Evolutionary conservation across 2,329 filamentous ascomycete genomes (phyloP).

Genomic region (Verruconis gallopava): DNA sequence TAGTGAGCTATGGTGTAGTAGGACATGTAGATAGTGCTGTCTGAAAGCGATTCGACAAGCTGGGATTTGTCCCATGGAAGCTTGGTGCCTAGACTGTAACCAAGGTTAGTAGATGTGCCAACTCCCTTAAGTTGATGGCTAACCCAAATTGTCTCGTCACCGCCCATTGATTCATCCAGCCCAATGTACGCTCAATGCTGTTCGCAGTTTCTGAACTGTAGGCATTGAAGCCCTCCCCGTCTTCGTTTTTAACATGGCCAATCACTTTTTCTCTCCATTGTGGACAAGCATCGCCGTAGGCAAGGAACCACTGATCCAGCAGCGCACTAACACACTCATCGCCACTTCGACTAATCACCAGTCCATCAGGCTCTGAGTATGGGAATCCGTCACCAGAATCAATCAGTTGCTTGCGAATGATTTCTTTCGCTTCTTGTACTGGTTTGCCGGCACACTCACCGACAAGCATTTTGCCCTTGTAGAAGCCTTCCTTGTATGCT

Average conservation of each 20-base stretch:
- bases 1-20: conserved; percentile 49
- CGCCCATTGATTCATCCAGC: conserved; percentile 94
- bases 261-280: conserved; percentile 69
- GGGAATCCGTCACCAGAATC: conserved; percentile 69
- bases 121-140: no score
- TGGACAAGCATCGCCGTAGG: conserved; percentile 57
- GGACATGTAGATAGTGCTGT: conserved; percentile 84
- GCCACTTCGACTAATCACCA: conserved; percentile 76
- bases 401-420: conserved; percentile 67
- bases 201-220: conserved; percentile 50
- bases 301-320: conserved; percentile 95
- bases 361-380: conserved; percentile 85
- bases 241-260: conserved; percentile 55
- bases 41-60: conserved; percentile 82
- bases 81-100: conserved; percentile 83
- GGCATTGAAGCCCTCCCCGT: conserved; percentile 56
- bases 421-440: conserved; percentile 76
- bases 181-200: conserved; percentile 66
- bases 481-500: conserved; percentile 95
- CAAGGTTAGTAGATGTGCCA: no score
- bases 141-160: conserved; percentile 84
- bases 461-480: conserved; percentile 80
- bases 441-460: conserved; percentile 80
- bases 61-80: conserved; percentile 87
- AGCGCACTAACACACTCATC: conserved; percentile 89